Conservation (phyloP, 164 flowering plant species). For the Berberis vulgaris region DNA sequence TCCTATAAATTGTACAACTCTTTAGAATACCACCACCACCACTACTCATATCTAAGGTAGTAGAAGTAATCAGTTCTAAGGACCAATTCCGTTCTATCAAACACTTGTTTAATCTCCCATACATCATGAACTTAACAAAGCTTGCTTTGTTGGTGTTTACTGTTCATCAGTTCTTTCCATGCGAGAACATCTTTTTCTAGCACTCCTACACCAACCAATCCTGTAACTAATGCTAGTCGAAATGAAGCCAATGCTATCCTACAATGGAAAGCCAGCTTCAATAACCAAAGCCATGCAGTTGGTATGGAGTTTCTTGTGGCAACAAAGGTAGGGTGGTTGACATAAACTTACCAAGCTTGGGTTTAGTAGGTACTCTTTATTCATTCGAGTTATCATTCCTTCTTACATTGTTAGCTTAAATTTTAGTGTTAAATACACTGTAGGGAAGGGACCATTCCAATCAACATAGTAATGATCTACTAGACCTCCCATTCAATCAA, state of each 20-base stretch:
- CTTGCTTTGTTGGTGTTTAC: too few species aligned
- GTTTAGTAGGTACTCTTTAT: neutral
- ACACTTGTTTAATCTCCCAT: too few species aligned
- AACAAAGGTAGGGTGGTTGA: neutral
- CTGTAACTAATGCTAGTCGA: neutral
- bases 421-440: neutral
- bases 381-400: neutral
- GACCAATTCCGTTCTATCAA: too few species aligned
- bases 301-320: neutral
- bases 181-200: too few species aligned
- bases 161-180: too few species aligned
- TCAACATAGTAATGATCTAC: neutral
- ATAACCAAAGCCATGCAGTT: neutral
- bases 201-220: too few species aligned
- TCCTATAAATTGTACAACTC: too few species aligned
- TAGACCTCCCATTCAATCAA: neutral
- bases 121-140: too few species aligned
- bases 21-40: too few species aligned
- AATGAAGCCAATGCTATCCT: neutral
- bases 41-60: too few species aligned
- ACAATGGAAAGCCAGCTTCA: neutral
- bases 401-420: neutral
- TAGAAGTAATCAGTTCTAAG: too few species aligned
- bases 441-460: neutral
- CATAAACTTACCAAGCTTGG: neutral